These are phyloP conservation scores for Syzygium aromaticum DNA, from an alignment of 345 rosid species.

Conservation along the genomic window DNA sequence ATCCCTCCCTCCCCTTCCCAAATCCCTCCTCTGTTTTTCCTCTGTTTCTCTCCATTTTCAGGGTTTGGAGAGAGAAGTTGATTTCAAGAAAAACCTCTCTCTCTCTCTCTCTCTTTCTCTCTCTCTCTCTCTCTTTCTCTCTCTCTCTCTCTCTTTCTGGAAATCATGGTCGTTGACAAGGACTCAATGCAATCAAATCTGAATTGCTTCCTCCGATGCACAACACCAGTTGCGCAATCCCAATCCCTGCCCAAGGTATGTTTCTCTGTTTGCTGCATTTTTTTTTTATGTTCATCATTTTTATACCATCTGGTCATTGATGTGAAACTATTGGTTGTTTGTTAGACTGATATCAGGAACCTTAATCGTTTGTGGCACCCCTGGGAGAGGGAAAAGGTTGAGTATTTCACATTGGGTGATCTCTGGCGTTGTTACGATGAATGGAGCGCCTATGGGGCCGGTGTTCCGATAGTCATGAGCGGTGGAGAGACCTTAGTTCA, in stretches of 20 bases:
- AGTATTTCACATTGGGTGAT: conserved; percentile 34
- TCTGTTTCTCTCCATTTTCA: conserved; percentile 12
- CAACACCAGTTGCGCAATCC: conserved; percentile 71
- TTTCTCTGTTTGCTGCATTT: background rate
- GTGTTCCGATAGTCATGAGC: conserved; percentile 31
- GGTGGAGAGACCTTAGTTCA: conserved; percentile 35
- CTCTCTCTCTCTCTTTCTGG: background rate
- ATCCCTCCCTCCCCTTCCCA: conserved; percentile 25
- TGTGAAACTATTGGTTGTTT: background rate
- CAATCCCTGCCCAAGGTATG: conserved; percentile 81
- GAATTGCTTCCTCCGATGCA: conserved; percentile 75
- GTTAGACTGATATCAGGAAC: conserved; percentile 75
- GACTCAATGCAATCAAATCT: conserved; percentile 83
- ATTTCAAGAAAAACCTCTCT: conserved; percentile 9
- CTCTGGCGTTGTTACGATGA: conserved; percentile 45
- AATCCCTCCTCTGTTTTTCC: background rate
- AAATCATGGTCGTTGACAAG: conserved; percentile 52
- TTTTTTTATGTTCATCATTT: background rate
- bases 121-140: background rate
- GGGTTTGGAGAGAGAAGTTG: conserved; percentile 9
- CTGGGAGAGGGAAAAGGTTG: conserved; percentile 39
- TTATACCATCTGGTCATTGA: background rate
- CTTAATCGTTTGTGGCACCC: conserved; percentile 53
- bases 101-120: conserved; percentile 1
- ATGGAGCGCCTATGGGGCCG: conserved; percentile 57